Evolutionary conservation across 2,329 filamentous ascomycete genomes (phyloP).

Genomic region (Sarocladium brachiariae): DNA sequence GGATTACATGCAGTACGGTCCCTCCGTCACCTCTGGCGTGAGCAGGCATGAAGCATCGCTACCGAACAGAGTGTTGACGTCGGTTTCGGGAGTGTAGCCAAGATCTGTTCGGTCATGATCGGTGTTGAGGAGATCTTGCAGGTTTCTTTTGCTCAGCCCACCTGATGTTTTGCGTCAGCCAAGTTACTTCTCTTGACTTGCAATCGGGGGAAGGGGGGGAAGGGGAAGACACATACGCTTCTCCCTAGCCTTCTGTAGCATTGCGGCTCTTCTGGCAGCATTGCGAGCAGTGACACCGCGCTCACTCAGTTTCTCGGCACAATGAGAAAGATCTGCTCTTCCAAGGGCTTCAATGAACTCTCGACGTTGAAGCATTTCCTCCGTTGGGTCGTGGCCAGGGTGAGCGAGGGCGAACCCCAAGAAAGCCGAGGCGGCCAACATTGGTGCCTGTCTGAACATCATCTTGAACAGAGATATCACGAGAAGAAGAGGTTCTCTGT

Average conservation of each 20-base stretch:
- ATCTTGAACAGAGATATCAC: not conserved
- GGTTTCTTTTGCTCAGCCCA: constrained; percentile 20
- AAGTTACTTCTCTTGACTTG: not conserved
- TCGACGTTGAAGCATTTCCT: constrained; percentile 43
- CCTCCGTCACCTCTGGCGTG: constrained; percentile 42
- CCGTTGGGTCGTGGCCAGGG: constrained; percentile 40
- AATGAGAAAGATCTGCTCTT: constrained; percentile 37
- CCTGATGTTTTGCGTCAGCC: not conserved
- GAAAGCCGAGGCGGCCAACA: not conserved
- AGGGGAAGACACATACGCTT: constrained; percentile 20
- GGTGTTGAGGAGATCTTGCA: constrained; percentile 24
- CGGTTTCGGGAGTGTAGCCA: constrained; percentile 24
- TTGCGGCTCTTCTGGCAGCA: constrained; percentile 34
- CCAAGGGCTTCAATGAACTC: constrained; percentile 31
- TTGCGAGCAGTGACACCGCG: constrained; percentile 38
- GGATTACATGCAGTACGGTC: constrained; percentile 32
- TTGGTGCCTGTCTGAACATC: not conserved
- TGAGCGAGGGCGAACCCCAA: constrained; percentile 32
- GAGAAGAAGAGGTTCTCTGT: not conserved
- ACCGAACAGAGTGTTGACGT: constrained; percentile 28
- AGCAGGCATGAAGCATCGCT: constrained; percentile 38
- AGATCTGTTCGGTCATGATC: constrained; percentile 30
- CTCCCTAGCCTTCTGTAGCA: constrained; percentile 33
- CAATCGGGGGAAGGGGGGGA: no score
- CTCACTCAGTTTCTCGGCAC: constrained; percentile 36